Conservation (phyloP, 495 filamentous ascomycete genomes). For the Barbatosphaeria neglecta region DNA sequence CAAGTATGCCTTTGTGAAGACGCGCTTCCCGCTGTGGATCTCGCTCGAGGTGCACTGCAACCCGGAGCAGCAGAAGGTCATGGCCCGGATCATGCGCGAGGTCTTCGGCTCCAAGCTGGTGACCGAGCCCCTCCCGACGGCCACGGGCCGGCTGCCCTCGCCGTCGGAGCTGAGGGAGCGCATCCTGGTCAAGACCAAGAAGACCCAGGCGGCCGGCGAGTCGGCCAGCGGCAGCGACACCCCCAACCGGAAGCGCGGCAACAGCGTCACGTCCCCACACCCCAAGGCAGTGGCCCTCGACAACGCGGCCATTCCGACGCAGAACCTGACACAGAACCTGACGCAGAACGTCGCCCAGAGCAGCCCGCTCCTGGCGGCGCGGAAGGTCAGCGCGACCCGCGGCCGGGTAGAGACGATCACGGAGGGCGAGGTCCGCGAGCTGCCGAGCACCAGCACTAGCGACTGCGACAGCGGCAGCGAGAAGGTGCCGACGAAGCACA, state of each 20-base stretch:
- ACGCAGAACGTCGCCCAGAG: conserved; percentile 39
- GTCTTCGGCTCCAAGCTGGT: conserved; percentile 70
- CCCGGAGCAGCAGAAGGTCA: conserved; percentile 65
- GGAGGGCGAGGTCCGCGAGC: conserved; percentile 38
- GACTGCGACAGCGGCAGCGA: conserved; percentile 48
- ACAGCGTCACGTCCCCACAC: conserved; percentile 70
- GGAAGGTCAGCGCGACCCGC: conserved; percentile 13
- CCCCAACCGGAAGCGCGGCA: conserved; percentile 51
- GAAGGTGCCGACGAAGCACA: conserved; percentile 44
- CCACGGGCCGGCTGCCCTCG: conserved; percentile 58
- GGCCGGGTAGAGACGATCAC: conserved; percentile 34
- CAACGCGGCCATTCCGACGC: conserved; percentile 35
- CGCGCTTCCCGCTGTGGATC: conserved; percentile 76
- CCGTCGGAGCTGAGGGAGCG: conserved; percentile 72
- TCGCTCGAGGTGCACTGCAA: conserved; percentile 94
- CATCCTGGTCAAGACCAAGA: conserved; percentile 92
- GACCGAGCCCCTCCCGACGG: conserved; percentile 56
- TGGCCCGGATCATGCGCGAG: conserved; percentile 84
- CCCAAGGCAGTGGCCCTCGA: conserved; percentile 46
- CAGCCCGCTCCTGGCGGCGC: conserved; percentile 38
- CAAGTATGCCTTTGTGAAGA: conserved; percentile 78
- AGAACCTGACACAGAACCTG: too few relatives aligned
- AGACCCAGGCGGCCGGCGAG: conserved; percentile 31
- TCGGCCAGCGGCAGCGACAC: conserved; percentile 18
- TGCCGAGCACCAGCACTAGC: conserved; percentile 41